These are phyloP conservation scores for Talaromyces sp. DNA, from an alignment of 2,329 filamentous ascomycete genomes.

Conservation along the genomic window DNA sequence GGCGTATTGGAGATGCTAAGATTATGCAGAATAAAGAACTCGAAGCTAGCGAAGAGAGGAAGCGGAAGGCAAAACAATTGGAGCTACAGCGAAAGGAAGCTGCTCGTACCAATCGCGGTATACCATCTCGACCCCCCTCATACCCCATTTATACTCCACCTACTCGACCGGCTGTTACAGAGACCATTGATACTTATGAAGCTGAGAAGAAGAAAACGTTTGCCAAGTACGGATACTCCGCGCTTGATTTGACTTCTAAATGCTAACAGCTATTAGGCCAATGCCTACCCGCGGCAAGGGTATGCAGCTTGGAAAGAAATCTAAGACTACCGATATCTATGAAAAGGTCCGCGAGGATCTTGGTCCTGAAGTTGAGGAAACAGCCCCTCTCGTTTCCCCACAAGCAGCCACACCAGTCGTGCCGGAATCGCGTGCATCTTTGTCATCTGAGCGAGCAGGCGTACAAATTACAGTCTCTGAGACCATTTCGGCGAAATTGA, in stretches of 20 bases:
- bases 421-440: constrained; percentile 56
- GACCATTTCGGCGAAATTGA: constrained; percentile 83
- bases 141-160: constrained; percentile 89
- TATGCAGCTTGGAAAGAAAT: constrained; percentile 99
- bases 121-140: constrained; percentile 68
- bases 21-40: constrained; percentile 83
- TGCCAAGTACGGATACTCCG: constrained; percentile 60
- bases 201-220: constrained; percentile 93
- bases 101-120: constrained; percentile 67
- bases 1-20: background rate
- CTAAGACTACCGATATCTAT: constrained; percentile 95
- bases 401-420: constrained; percentile 51
- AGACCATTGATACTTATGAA: constrained; percentile 91
- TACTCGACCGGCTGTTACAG: constrained; percentile 66
- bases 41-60: constrained; percentile 95
- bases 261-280: constrained; percentile 49
- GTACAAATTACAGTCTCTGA: constrained; percentile 87
- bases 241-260: background rate
- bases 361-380: constrained; percentile 77
- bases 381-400: constrained; percentile 63
- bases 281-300: constrained; percentile 80
- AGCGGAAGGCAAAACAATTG: constrained; percentile 96
- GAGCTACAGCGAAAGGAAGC: constrained; percentile 98
- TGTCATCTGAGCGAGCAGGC: constrained; percentile 73
- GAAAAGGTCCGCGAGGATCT: constrained; percentile 90